Evolutionary conservation across 2,329 filamentous ascomycete genomes (phyloP), one percentile per base, ranked within the genome.

Genomic region (Chrysoporthe cubensis): DNA sequence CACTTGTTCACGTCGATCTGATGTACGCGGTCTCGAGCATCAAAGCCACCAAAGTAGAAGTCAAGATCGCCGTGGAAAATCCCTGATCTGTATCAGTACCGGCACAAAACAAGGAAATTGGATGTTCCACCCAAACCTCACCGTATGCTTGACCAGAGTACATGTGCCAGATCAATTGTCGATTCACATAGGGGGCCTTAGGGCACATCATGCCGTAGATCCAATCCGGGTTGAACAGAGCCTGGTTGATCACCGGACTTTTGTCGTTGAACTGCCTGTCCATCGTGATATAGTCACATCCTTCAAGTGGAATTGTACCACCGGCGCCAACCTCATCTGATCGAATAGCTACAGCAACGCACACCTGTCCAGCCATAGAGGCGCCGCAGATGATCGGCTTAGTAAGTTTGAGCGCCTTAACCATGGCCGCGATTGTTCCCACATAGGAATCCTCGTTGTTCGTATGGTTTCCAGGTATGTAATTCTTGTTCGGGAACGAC

Each of bases 1-100:
- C 83, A 85, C 66, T 76, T 78, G 69, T 82, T 80, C 3, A 80
- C 82, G 69, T 85, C 79, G 72, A 85, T 84, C 8, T 74, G 74
- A 0, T 75, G 73, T 46, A 84, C 77, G 65, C 81, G 78, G 14
- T 77, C 74, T 37, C 83, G 79, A 11, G 80, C 82, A 71, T 85
- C 83, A 75, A 79, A 85, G 59, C 82, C 82, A 62, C 80, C 80
- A 64, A 84, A 84, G 76, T 83, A 84, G 73, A 84, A 84, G 72
- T 84, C 81, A 18, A 84, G 74, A 68, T 84, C 82, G 34, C 82
- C 82, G 72, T 84, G 82, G 76, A 85, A 84, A 61, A 84, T 82
- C 1, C 57, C 57, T 60, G n/a, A 54, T 5, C 50, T 26, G 44
- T 13, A n/a, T 54, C 50, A 34, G 26, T 1, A 54, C 26, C 50